These are phyloP conservation scores for Puccinia triticina DNA, from an alignment of 1,284 basidiomycete genomes.

Conservation along the genomic window DNA sequence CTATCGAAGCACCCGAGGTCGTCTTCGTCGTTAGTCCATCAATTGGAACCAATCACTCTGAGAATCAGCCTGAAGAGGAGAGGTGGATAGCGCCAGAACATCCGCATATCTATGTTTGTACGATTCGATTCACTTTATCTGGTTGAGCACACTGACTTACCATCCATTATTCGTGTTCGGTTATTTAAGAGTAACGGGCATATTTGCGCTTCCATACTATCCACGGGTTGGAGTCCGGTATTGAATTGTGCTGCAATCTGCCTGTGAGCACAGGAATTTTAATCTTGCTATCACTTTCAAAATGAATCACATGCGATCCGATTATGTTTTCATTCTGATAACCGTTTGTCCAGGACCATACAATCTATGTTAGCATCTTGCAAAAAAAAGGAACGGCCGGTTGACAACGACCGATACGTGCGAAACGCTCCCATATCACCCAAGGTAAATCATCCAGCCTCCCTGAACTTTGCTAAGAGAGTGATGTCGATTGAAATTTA, in stretches of 20 bases:
- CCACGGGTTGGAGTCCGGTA: slow-evolving; percentile 82
- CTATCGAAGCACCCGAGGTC: slow-evolving; percentile 48
- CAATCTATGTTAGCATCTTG: slow-evolving; percentile 85
- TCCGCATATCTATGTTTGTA: slow-evolving; percentile 48
- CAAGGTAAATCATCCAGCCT: slow-evolving; percentile 62
- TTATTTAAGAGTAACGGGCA: slow-evolving; percentile 38
- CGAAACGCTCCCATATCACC: slow-evolving; percentile 77
- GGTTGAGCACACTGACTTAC: not conserved
- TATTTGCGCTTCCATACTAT: slow-evolving; percentile 80
- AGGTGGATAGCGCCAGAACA: slow-evolving; percentile 38
- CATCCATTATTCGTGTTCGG: not conserved
- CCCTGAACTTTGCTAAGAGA: too few species aligned
- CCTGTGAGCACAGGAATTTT: slow-evolving; percentile 12
- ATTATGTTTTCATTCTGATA: not conserved
- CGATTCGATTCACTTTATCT: not conserved
- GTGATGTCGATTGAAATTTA: not conserved
- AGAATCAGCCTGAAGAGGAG: slow-evolving; percentile 14
- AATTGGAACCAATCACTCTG: not conserved
- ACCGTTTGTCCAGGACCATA: slow-evolving; percentile 66
- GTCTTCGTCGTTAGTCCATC: slow-evolving; percentile 42
- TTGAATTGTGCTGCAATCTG: slow-evolving; percentile 63
- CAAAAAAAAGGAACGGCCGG: slow-evolving; percentile 77
- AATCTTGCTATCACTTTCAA: not conserved
- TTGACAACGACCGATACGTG: slow-evolving; percentile 78
- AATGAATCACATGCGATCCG: not conserved